Evolutionary conservation across 2,329 filamentous ascomycete genomes (phyloP).

Genomic region (Fragosphaeria purpurea): DNA sequence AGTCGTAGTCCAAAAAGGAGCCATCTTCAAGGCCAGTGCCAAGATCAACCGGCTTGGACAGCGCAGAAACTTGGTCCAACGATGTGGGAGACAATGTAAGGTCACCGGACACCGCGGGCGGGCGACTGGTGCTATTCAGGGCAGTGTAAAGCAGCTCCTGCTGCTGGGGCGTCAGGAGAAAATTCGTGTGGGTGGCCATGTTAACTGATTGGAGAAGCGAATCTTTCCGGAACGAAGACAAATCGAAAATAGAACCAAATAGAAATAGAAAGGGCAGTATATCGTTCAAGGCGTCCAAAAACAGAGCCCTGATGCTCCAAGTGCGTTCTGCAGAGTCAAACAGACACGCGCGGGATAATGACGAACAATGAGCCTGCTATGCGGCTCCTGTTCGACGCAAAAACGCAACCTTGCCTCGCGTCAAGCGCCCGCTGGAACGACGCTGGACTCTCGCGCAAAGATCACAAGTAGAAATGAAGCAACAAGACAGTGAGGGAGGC

Average conservation of each 20-base stretch:
- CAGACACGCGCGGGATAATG: too few species aligned
- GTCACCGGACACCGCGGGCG: conserved; percentile 26
- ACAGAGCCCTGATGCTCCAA: too few species aligned
- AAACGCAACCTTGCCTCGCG: too few species aligned
- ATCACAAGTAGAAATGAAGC: background rate
- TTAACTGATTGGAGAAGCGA: conserved; percentile 10
- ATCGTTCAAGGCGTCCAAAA: too few species aligned
- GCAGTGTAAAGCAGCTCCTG: conserved; percentile 67
- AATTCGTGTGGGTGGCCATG: conserved; percentile 46
- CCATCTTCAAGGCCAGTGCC: conserved; percentile 57
- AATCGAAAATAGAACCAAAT: background rate
- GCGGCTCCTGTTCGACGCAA: too few species aligned
- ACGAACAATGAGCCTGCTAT: too few species aligned
- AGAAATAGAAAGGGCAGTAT: background rate
- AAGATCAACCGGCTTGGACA: conserved; percentile 31
- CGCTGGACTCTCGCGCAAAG: too few species aligned
- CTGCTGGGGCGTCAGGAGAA: conserved; percentile 65
- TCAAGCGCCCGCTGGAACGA: too few species aligned
- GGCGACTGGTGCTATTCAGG: conserved; percentile 56
- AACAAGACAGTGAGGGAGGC: conserved; percentile 3
- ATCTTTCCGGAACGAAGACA: background rate
- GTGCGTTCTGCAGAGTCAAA: too few species aligned
- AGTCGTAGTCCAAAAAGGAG: conserved; percentile 74
- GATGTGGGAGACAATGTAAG: conserved; percentile 37
- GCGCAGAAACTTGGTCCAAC: conserved; percentile 38